Evolutionary conservation across 1,284 basidiomycete species (phyloP).

Genomic region (Cutaneotrichosporon mucoides): DNA sequence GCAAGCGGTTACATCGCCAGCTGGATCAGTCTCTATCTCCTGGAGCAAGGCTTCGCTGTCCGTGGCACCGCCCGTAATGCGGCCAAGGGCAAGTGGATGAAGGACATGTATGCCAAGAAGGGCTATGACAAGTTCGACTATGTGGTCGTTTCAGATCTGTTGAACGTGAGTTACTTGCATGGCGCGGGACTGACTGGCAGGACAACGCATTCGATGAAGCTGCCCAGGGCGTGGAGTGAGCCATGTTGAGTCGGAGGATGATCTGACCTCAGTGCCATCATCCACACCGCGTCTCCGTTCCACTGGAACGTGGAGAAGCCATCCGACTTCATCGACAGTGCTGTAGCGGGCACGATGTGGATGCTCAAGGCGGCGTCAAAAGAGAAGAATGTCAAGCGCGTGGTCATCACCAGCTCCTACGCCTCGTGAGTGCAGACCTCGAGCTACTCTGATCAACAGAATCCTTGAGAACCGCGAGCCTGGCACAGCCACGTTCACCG

Average conservation of each 20-base stretch:
- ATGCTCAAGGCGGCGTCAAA: constrained; percentile 37
- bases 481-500: constrained; percentile 23
- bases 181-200: no score
- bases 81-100: constrained; percentile 49
- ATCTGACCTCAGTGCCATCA: constrained; percentile 17
- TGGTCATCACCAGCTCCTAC: constrained; percentile 51
- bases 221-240: constrained; percentile 45
- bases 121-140: constrained; percentile 51
- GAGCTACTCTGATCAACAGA: no score
- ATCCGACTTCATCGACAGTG: constrained; percentile 49
- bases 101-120: constrained; percentile 30
- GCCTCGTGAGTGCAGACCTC: constrained; percentile 20
- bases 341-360: constrained; percentile 49
- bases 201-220: constrained; percentile 50
- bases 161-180: constrained; percentile 30
- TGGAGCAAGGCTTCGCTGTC: constrained; percentile 42
- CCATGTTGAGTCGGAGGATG: constrained; percentile 20
- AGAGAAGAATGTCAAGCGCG: constrained; percentile 37
- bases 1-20: constrained; percentile 42
- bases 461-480: constrained; percentile 27
- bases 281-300: constrained; percentile 31
- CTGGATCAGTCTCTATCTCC: constrained; percentile 35
- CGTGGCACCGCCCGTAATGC: constrained; percentile 49
- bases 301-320: constrained; percentile 27
- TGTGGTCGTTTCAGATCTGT: constrained; percentile 55